Evolutionary conservation across 2,329 filamentous ascomycete species (phyloP).

Genomic region (Gaeumannomyces tritici): DNA sequence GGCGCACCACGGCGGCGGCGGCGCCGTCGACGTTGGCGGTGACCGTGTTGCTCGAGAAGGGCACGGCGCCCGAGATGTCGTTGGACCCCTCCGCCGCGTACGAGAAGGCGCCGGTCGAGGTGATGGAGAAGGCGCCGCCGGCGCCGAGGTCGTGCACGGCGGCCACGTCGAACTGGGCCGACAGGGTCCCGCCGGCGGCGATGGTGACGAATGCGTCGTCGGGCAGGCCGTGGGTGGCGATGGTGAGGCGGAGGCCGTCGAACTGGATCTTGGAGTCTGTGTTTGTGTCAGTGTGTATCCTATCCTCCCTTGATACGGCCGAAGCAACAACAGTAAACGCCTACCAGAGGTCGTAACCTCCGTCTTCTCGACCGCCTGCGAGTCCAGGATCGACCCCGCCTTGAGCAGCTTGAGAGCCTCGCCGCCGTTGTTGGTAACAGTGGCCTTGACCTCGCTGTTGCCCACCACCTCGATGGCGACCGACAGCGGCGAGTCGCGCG

Average conservation of each 20-base stretch:
- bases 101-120: conserved; percentile 45
- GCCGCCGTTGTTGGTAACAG: conserved; percentile 42
- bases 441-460: conserved; percentile 44
- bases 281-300: background rate
- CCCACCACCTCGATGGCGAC: conserved; percentile 36
- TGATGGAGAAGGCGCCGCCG: conserved; percentile 46
- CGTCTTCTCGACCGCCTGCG: conserved; percentile 42
- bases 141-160: conserved; percentile 41
- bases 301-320: too few species aligned
- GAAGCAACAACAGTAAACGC: background rate
- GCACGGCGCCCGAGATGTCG: conserved; percentile 42
- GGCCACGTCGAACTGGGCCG: conserved; percentile 44
- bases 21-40: conserved; percentile 46
- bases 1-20: conserved; percentile 38
- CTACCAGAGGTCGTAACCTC: conserved; percentile 34
- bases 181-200: conserved; percentile 36
- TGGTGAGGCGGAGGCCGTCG: conserved; percentile 41
- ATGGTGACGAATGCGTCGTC: conserved; percentile 41
- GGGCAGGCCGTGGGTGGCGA: conserved; percentile 32
- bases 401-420: conserved; percentile 40
- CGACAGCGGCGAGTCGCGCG: conserved; percentile 30
- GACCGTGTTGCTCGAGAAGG: conserved; percentile 50
- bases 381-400: conserved; percentile 43
- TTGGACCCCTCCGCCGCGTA: conserved; percentile 41
- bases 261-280: conserved; percentile 34